These are phyloP conservation scores for Lactarius deliciosus DNA, from an alignment of 768 basidiomycete species.

Conservation along the genomic window DNA sequence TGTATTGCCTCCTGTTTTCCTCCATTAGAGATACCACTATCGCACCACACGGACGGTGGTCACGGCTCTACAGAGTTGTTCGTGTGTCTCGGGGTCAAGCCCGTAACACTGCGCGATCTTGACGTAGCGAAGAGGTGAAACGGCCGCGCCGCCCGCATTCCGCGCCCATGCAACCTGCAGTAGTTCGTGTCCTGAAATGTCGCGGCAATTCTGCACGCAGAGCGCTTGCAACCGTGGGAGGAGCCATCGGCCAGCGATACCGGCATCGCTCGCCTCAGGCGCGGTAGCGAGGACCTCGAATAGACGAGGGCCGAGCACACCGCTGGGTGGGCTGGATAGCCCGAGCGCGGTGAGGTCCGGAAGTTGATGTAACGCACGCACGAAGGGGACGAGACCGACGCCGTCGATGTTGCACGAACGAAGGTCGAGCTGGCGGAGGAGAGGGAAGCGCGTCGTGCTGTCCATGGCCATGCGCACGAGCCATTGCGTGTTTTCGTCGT, in stretches of 20 bases:
- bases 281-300: constrained; percentile 34
- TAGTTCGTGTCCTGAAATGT: constrained; percentile 36
- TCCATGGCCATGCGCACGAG: constrained; percentile 32
- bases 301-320: constrained; percentile 32
- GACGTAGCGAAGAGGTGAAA: constrained; percentile 32
- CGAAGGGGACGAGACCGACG: constrained; percentile 35
- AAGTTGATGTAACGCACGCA: constrained; percentile 35
- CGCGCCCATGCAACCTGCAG: constrained; percentile 33
- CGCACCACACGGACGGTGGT: constrained; percentile 31
- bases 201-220: constrained; percentile 34
- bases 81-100: constrained; percentile 32
- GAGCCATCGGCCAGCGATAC: constrained; percentile 30
- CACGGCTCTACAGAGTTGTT: constrained; percentile 32
- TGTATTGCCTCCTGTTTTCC: neutral
- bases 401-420: constrained; percentile 36
- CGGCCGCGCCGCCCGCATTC: constrained; percentile 26
- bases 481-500: constrained; percentile 36
- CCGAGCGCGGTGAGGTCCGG: constrained; percentile 35
- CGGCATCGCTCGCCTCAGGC: constrained; percentile 22
- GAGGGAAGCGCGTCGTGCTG: constrained; percentile 30
- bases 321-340: constrained; percentile 33
- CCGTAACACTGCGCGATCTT: constrained; percentile 34
- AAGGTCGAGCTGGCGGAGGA: constrained; percentile 35
- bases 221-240: constrained; percentile 35
- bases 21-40: constrained; percentile 16